phyloP scores from a whole-genome alignment of 2,329 filamentous ascomycete genomes.

The Talaromyces sp. region DNA sequence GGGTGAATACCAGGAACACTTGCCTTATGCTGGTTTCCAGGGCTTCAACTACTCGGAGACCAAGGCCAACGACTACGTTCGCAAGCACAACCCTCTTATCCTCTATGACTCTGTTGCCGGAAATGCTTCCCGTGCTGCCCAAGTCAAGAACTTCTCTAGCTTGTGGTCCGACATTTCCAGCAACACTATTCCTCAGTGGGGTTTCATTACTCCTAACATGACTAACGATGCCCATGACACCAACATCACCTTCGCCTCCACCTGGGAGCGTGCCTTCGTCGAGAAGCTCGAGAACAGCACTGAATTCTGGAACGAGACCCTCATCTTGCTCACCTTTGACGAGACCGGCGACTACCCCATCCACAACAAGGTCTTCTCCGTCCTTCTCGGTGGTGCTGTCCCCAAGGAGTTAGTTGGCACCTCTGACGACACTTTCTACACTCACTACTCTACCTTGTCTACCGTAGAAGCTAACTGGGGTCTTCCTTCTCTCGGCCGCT shows the following conservation, averaged over 20 bases:
- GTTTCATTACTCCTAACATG: constrained; percentile 49
- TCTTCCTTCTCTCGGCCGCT: constrained; percentile 64
- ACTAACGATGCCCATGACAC: constrained; percentile 70
- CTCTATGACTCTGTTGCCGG: constrained; percentile 62
- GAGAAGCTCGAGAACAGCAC: constrained; percentile 63
- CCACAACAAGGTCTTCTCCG: constrained; percentile 63
- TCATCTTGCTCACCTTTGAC: constrained; percentile 73
- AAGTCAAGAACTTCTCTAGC: constrained; percentile 67
- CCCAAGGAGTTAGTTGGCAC: constrained; percentile 61
- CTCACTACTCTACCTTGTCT: constrained; percentile 66
- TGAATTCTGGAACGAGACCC: constrained; percentile 69
- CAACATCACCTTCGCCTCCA: constrained; percentile 61
- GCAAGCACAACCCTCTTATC: constrained; percentile 70
- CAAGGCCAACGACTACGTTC: constrained; percentile 68
- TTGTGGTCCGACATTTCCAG: constrained; percentile 64
- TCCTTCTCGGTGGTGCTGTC: constrained; percentile 71
- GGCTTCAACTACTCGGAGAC: constrained; percentile 57
- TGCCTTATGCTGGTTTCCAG: constrained; percentile 70
- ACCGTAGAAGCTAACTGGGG: constrained; percentile 65
- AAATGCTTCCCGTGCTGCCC: constrained; percentile 55
- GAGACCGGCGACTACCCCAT: constrained; percentile 66
- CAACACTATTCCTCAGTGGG: constrained; percentile 64
- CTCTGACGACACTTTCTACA: constrained; percentile 64
- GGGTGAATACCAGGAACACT: constrained; percentile 71
- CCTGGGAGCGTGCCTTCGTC: constrained; percentile 64